These are phyloP conservation scores for Aureobasidium mangrovei DNA, from an alignment of 2,329 filamentous ascomycete genomes.

Conservation along the genomic window DNA sequence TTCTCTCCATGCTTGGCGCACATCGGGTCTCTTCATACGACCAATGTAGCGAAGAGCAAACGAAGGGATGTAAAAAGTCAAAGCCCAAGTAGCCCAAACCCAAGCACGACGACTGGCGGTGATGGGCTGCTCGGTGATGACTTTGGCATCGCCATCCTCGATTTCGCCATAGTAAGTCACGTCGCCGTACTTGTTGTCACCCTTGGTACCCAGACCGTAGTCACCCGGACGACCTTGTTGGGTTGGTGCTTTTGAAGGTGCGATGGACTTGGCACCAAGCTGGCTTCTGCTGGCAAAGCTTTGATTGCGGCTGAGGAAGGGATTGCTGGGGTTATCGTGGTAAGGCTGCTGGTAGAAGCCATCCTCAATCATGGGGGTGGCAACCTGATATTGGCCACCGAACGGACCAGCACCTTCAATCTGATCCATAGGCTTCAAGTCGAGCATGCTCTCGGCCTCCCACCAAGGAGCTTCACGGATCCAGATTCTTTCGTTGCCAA, in stretches of 20 bases:
- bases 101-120: conserved; percentile 61
- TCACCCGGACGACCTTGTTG: conserved; percentile 59
- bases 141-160: conserved; percentile 69
- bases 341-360: conserved; percentile 58
- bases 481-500: conserved; percentile 90
- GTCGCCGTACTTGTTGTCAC: conserved; percentile 66
- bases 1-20: conserved; percentile 95
- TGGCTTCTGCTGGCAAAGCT: conserved; percentile 39
- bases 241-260: conserved; percentile 49
- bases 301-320: conserved; percentile 39
- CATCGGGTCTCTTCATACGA: conserved; percentile 94
- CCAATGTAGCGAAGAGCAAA: conserved; percentile 70
- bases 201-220: conserved; percentile 81
- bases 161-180: conserved; percentile 62
- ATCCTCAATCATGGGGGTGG: conserved; percentile 40
- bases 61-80: conserved; percentile 94
- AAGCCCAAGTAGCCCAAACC: conserved; percentile 72
- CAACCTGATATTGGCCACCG: conserved; percentile 63
- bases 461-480: conserved; percentile 92
- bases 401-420: conserved; percentile 51
- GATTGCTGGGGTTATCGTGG: conserved; percentile 41
- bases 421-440: conserved; percentile 61
- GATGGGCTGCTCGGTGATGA: conserved; percentile 61
- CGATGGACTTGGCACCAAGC: conserved; percentile 34
- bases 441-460: conserved; percentile 94